Evolutionary conservation across 108 stramenopile species (phyloP).

Genomic region (Licmophora abbreviata): DNA sequence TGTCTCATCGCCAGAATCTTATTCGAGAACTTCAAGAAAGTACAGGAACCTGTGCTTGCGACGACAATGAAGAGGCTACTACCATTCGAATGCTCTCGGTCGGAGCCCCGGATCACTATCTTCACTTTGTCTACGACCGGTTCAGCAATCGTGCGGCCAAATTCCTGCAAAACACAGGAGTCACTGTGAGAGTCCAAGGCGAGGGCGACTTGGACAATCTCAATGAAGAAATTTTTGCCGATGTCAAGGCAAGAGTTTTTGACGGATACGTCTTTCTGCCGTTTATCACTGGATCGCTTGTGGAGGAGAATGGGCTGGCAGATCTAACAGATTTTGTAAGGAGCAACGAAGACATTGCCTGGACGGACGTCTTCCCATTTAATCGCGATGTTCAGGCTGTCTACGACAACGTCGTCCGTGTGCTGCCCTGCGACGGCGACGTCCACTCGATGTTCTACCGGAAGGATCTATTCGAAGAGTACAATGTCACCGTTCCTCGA

Average conservation of each 20-base stretch:
- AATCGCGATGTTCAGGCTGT: background rate
- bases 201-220: background rate
- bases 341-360: background rate
- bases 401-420: conserved; percentile 6
- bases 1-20: no score
- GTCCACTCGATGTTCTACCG: conserved; percentile 25
- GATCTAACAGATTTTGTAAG: background rate
- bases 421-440: conserved; percentile 38
- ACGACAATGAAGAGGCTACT: no score
- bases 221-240: background rate
- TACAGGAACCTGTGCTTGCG: no score
- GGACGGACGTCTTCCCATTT: conserved; percentile 1
- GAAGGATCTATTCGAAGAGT: conserved; percentile 30
- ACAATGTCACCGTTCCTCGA: conserved; percentile 21
- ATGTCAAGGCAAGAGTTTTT: background rate
- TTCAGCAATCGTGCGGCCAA: no score
- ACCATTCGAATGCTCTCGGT: no score
- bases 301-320: background rate
- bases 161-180: background rate
- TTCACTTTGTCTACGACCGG: no score
- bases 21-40: no score
- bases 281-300: background rate
- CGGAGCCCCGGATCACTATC: no score
- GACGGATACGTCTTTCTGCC: conserved; percentile 2
- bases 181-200: background rate